These are phyloP conservation scores for Chlorella sp. DNA, from an alignment of 139 green algal species.

Conservation along the genomic window DNA sequence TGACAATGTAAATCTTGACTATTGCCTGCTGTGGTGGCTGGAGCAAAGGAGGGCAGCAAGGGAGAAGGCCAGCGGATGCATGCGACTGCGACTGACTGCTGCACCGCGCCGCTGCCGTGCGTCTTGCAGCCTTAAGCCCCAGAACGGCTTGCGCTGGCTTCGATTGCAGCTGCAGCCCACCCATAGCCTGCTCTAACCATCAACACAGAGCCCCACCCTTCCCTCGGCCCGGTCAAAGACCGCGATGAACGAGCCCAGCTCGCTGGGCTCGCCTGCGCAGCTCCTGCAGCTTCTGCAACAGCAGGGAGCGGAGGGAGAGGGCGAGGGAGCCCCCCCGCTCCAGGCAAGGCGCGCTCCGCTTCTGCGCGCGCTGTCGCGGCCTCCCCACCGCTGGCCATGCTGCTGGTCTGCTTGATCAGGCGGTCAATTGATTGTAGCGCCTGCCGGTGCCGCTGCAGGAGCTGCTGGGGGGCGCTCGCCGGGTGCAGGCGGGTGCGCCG, in stretches of 20 bases:
- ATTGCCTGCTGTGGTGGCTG: no score
- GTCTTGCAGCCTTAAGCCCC: no score
- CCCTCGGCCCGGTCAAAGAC: neutral
- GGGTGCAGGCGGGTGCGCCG: neutral
- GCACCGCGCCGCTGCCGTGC: no score
- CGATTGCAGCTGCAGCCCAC: no score
- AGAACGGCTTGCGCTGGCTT: no score
- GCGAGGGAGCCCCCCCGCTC: neutral
- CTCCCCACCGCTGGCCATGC: neutral
- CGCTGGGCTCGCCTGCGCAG: neutral
- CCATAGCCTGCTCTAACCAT: no score
- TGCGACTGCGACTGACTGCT: no score
- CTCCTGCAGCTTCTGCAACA: neutral
- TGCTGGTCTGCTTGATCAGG: neutral
- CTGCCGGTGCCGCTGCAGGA: neutral
- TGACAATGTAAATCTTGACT: no score
- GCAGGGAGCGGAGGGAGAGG: neutral
- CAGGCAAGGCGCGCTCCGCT: neutral
- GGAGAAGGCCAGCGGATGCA: no score
- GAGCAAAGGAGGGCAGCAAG: no score
- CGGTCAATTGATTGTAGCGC: neutral
- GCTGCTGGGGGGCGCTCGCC: slow-evolving; percentile 6
- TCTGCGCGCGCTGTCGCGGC: no score
- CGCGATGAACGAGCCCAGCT: neutral
- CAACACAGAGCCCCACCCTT: neutral